Base-by-base conservation (phyloP, 192 early-diverging fungal species). In the Backusella tuberculispora region DNA sequence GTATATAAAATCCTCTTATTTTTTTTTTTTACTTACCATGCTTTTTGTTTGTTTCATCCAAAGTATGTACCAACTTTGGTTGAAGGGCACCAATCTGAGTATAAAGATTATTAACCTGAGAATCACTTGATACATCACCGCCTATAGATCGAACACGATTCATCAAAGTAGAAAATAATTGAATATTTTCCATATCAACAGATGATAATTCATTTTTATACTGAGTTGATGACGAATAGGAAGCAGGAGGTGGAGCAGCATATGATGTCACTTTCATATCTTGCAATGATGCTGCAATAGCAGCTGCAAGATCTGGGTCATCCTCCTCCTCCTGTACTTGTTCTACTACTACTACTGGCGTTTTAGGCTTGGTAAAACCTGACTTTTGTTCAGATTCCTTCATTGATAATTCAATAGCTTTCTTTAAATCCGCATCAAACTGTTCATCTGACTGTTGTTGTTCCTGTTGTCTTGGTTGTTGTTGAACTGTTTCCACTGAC, bases 401-500 rank as follows among this genome's bases (percentile, higher is more conserved):
- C 40, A 99, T 79, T 0, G 96, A 98, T 15, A 94, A 84, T 63
- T 93, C 95, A 73, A 99, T 99, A 4, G 98, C 98, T 24, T 87
- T 92, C 79, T 91, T 94, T 64, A 99, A 73, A 77, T 99, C 97
- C 15, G 89, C 95, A 66, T 99, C 96, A 24, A 96, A 93, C 5
- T 90, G 82, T 13, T 72, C 71, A 17, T 81, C 85, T 19, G 19
- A 13, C 3, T 60, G 53, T 13, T 56, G 37, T 74, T 46, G 71
- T 53, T 45, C 19, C 29, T 34, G 45, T 19, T n/a, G 66, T 56
- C 42, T 73, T 45, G 41, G 43, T 8, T 63, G 46, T 21, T 70
- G 44, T 13, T 78, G 38, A 26, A 71, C 46, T 5, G 40, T 63
- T 15, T 60, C 43, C 13, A 21, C n/a, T 10, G 65, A 41, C 21